Base-by-base conservation (phyloP, 148 eudicot genomes). In the Nyssa sinensis region DNA sequence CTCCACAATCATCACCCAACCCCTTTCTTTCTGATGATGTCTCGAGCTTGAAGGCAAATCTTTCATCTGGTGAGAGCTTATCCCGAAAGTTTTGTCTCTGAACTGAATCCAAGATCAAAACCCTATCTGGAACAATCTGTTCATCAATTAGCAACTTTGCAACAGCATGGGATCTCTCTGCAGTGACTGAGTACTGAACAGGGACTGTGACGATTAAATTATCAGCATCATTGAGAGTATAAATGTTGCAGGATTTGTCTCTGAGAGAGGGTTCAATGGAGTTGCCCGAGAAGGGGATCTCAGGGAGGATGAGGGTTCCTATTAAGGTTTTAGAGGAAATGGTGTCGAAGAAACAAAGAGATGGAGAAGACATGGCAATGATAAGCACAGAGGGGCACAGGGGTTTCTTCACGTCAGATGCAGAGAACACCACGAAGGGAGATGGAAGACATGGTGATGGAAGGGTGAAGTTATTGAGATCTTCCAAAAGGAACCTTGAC, bases 401-500 rank as follows among this genome's bases (percentile, higher is more conserved):
- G 60, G 67, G 79, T 62, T 83, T 81, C 24, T 81, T 81, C 51
- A 77, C 58, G 67, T 81, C 75, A 59, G 88, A 67, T 44, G 81
- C 77, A 1, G 98, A 83, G 69, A 93, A 84, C 23, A 88, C 64
- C 17, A 96, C 74, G 77, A 84, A 86, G 1, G 99, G 97, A 64
- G 84, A 71, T 33, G 94, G 97, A 73, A 91, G 85, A 62, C 87
- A 67, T 39, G 91, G 89, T 41, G 89, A 76, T 70, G 92, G 87
- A 47, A 90, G 90, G 47, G 86, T 78, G 79, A 96, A 96, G 81
- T 86, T 93, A 84, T 93, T 91, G 37, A 96, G 91, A 78, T 96
- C 99, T 77, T 96, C 99, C 66, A 84, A 71, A 64, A 91, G 85
- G 81, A 96, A 91, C 78, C 99, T 84, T 65, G 99, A 91, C 77